Conservation (phyloP, 257 asterid genomes). For the Oldenlandia corymbosa region DNA sequence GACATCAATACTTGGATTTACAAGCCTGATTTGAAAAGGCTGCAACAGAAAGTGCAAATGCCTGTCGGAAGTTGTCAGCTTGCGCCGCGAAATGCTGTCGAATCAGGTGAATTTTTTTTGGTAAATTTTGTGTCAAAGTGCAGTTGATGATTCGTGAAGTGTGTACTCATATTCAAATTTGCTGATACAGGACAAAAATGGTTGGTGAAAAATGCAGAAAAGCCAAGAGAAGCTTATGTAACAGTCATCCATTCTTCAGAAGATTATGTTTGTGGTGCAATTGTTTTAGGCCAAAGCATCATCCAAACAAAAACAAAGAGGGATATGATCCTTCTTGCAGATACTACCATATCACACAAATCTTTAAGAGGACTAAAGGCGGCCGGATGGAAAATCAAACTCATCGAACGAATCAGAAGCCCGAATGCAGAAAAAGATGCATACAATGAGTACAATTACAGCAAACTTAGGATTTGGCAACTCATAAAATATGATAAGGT, state of each 20-base stretch:
- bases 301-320: slow-evolving; percentile 44
- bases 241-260: slow-evolving; percentile 72
- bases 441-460: slow-evolving; percentile 76
- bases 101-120: slow-evolving; percentile 24
- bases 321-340: slow-evolving; percentile 64
- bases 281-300: slow-evolving; percentile 68
- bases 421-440: slow-evolving; percentile 37
- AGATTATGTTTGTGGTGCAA: slow-evolving; percentile 76
- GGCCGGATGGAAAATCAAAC: slow-evolving; percentile 65
- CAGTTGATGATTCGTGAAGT: too few species aligned
- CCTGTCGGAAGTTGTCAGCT: slow-evolving; percentile 41
- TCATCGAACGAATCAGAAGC: slow-evolving; percentile 44
- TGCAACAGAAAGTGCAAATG: slow-evolving; percentile 25
- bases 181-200: slow-evolving; percentile 33
- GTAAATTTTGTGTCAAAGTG: too few species aligned
- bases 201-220: slow-evolving; percentile 14
- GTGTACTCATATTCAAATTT: too few species aligned
- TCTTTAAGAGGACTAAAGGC: slow-evolving; percentile 36
- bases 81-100: slow-evolving; percentile 20
- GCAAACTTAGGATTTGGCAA: slow-evolving; percentile 76
- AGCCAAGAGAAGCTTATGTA: slow-evolving; percentile 57
- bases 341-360: slow-evolving; percentile 36
- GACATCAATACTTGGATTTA: slow-evolving; percentile 30
- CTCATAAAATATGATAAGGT: slow-evolving; percentile 52
- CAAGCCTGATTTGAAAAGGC: slow-evolving; percentile 37